A percentile compares a stretch with the other conserved stretches of the same genome.
Evolutionary conservation across 768 basidiomycete species (phyloP).

Genomic region (Boletus tylopilopsis): DNA sequence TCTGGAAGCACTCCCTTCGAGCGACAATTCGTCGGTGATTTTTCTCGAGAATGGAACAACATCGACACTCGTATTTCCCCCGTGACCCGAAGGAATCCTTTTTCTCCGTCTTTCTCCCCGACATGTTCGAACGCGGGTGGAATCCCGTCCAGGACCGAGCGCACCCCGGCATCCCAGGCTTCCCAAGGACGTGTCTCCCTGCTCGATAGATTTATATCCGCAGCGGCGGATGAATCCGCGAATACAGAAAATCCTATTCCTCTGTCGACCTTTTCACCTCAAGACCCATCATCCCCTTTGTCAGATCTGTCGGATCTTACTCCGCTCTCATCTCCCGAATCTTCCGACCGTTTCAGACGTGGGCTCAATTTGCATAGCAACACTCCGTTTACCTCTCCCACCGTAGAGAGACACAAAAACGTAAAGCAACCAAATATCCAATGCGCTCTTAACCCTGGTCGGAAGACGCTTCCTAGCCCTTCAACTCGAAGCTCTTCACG

Average conservation of each 20-base stretch:
- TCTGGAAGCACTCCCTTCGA: constrained; percentile 28
- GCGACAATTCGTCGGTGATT: constrained; percentile 23
- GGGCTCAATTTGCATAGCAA: constrained; percentile 3
- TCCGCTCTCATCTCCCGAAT: constrained; percentile 25
- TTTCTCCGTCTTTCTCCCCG: constrained; percentile 8
- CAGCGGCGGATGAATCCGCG: constrained; percentile 15
- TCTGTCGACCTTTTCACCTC: constrained; percentile 2
- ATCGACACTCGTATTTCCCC: constrained; percentile 21
- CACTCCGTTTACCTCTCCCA: constrained; percentile 22
- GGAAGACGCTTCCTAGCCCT: background rate
- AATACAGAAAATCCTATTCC: background rate
- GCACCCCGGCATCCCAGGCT: constrained; percentile 5
- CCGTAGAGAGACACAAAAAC: background rate
- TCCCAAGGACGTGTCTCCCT: constrained; percentile 19
- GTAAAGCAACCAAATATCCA: background rate
- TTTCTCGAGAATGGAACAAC: constrained; percentile 18
- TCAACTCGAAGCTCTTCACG: constrained; percentile 4
- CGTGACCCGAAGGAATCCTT: constrained; percentile 10
- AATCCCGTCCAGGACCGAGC: background rate
- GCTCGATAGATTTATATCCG: constrained; percentile 28
- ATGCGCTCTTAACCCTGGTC: background rate
- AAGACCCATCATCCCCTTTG: constrained; percentile 19
- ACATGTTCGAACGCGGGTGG: background rate
- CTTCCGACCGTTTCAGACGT: constrained; percentile 3
- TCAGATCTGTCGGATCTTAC: constrained; percentile 31